Percentiles rank a stretch among this genome's conserved stretches.
Evolutionary conservation across 2,329 filamentous ascomycete species (phyloP).

Genomic region (Onygenales sp.): DNA sequence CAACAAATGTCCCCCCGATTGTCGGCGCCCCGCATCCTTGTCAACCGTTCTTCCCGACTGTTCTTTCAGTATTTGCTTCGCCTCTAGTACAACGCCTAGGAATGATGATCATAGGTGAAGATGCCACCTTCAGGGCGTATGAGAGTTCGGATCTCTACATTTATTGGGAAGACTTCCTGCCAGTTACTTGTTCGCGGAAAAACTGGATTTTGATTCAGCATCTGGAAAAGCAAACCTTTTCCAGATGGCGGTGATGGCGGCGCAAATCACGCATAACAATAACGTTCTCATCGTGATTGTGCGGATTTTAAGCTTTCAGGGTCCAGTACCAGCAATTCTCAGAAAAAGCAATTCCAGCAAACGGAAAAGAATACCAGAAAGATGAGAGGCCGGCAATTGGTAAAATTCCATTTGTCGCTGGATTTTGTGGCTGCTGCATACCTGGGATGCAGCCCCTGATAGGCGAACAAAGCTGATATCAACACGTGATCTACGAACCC

Average conservation of each 20-base stretch:
- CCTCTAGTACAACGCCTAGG: background rate
- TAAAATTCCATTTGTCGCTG: background rate
- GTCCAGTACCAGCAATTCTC: background rate
- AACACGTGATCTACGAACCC: background rate
- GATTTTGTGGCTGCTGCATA: background rate
- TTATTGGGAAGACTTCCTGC: no score
- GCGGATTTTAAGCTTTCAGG: background rate
- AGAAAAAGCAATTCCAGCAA: background rate
- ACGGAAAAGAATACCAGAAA: background rate
- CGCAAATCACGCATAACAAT: background rate
- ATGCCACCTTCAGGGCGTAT: background rate
- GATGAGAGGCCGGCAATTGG: background rate
- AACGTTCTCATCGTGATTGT: background rate
- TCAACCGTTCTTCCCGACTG: background rate
- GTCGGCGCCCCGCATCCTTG: background rate
- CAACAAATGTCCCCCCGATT: background rate
- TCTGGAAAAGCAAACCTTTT: no score
- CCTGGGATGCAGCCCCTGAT: background rate
- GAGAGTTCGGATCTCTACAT: no score
- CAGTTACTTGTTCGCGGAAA: no score
- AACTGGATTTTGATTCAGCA: no score
- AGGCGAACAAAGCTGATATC: background rate
- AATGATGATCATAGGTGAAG: background rate
- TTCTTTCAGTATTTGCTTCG: background rate
- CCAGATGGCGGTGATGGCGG: background rate